Conservation (phyloP, 2,329 filamentous ascomycete genomes). For the Exophiala sideris region DNA sequence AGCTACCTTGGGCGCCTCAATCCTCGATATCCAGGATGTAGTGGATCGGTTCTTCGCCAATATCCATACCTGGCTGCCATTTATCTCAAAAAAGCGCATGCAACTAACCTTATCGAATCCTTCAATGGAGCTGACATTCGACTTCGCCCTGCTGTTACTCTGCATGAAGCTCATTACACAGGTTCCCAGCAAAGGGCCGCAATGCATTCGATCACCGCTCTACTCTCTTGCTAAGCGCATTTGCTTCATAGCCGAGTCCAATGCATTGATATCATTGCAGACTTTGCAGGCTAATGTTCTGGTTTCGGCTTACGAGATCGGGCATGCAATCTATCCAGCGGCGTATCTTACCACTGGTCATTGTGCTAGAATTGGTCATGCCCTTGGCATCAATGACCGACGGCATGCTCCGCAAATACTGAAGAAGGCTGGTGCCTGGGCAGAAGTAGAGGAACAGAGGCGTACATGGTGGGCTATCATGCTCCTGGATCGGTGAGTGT, state of each 20-base stretch:
- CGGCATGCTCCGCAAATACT: conserved; percentile 24
- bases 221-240: conserved; percentile 33
- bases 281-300: conserved; percentile 33
- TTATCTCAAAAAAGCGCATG: conserved; percentile 27
- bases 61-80: conserved; percentile 30
- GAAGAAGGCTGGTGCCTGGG: conserved; percentile 24
- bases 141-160: conserved; percentile 32
- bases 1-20: conserved; percentile 22
- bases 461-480: conserved; percentile 31
- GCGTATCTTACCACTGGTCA: conserved; percentile 33
- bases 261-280: conserved; percentile 29
- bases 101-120: conserved; percentile 24
- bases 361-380: conserved; percentile 26
- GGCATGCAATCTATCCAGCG: conserved; percentile 37
- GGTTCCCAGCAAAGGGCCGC: conserved; percentile 11
- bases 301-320: conserved; percentile 35
- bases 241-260: conserved; percentile 28
- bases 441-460: conserved; percentile 28
- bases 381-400: conserved; percentile 26
- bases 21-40: conserved; percentile 24
- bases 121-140: conserved; percentile 24
- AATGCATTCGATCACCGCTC: conserved; percentile 17
- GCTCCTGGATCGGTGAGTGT: conserved; percentile 28
- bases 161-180: conserved; percentile 32
- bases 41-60: conserved; percentile 27